phyloP scores from a whole-genome alignment of 495 filamentous ascomycete species.

The Tirmania nivea region DNA sequence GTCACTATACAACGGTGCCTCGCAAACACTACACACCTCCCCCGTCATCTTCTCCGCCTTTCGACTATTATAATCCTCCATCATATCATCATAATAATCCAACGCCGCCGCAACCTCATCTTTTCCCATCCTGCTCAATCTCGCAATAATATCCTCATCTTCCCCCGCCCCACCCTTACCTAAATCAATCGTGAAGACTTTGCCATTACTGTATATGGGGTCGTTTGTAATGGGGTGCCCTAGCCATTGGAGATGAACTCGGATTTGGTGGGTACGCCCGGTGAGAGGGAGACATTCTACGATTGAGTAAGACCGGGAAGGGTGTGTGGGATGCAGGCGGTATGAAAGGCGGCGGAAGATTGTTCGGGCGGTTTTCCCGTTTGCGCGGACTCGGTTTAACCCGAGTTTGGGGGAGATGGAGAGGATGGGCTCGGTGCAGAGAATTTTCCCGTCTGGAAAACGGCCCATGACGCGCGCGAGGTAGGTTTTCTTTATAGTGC shows the following conservation, averaged over 20 bases:
- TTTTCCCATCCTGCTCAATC: slow-evolving; percentile 79
- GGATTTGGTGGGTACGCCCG: slow-evolving; percentile 81
- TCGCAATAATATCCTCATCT: slow-evolving; percentile 59
- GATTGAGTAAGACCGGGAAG: slow-evolving; percentile 47
- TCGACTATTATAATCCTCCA: slow-evolving; percentile 60
- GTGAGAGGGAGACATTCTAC: slow-evolving; percentile 86
- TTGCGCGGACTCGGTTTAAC: slow-evolving; percentile 76
- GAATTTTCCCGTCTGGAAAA: slow-evolving; percentile 63
- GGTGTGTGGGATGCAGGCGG: slow-evolving; percentile 1
- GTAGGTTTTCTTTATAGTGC: slow-evolving; percentile 83
- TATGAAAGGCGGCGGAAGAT: slow-evolving; percentile 80
- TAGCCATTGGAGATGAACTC: slow-evolving; percentile 84
- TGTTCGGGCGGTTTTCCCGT: slow-evolving; percentile 70
- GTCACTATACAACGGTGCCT: slow-evolving; percentile 77
- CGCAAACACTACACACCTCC: slow-evolving; percentile 53
- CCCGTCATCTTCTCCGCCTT: slow-evolving; percentile 88
- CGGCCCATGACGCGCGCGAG: slow-evolving; percentile 73
- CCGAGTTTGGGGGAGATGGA: slow-evolving; percentile 87
- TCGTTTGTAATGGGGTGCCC: slow-evolving; percentile 93
- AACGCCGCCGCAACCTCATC: slow-evolving; percentile 71
- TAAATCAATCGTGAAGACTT: slow-evolving; percentile 66
- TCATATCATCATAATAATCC: slow-evolving; percentile 85
- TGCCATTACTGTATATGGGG: slow-evolving; percentile 86
- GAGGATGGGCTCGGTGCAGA: slow-evolving; percentile 85
- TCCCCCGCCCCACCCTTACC: slow-evolving; percentile 45